These are phyloP conservation scores for Calendula officinalis DNA, from an alignment of 129 eudicot species.

Conservation along the genomic window DNA sequence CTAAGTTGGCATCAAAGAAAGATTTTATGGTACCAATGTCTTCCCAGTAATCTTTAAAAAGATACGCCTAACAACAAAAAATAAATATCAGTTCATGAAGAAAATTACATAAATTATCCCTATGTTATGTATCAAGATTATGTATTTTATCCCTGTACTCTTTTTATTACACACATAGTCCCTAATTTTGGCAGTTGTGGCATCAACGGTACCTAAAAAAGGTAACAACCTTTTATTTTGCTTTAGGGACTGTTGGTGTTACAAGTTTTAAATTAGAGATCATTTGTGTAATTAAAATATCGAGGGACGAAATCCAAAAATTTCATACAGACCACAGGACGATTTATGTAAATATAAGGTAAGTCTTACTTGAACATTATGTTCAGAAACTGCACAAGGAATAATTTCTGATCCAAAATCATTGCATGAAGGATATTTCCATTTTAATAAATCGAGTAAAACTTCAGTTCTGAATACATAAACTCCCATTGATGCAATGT, in stretches of 20 bases:
- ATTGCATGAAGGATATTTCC: conserved; percentile 64
- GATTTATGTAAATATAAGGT: neutral
- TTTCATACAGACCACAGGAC: too few species aligned
- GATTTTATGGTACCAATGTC: conserved; percentile 87
- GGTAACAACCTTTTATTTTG: too few species aligned
- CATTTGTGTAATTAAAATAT: too few species aligned
- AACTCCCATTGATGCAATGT: conserved; percentile 95
- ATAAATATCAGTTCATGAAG: too few species aligned
- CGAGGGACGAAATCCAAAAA: too few species aligned
- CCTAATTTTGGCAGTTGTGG: too few species aligned
- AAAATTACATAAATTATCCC: too few species aligned
- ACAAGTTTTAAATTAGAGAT: too few species aligned
- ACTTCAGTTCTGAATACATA: conserved; percentile 86
- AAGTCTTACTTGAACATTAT: conserved; percentile 76
- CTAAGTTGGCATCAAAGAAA: conserved; percentile 85
- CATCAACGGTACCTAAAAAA: too few species aligned
- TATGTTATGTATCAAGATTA: neutral
- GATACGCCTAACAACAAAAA: conserved; percentile 56
- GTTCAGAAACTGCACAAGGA: conserved; percentile 70
- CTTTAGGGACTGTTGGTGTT: too few species aligned
- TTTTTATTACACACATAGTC: too few species aligned
- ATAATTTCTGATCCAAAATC: conserved; percentile 94
- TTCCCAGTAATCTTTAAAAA: conserved; percentile 91
- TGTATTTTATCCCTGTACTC: too few species aligned
- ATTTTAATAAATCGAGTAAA: conserved; percentile 52